Evolutionary conservation across 306 rosid species (phyloP), one percentile per base, ranked within the genome.

Genomic region (Lathyrus sativus): DNA sequence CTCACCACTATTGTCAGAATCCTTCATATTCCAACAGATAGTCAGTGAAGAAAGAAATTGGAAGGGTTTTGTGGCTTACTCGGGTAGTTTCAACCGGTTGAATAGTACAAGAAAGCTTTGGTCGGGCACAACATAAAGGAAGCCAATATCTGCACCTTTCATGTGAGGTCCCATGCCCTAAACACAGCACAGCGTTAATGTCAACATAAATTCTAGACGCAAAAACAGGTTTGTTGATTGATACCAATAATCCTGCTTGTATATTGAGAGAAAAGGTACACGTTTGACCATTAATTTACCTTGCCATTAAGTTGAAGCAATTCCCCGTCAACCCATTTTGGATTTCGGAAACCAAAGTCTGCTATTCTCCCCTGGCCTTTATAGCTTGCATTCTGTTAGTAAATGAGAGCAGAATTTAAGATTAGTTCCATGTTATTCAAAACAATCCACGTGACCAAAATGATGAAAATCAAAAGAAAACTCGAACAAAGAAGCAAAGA

Each of bases 291-390:
- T 42, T 59, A 67, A n/a, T 59, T 76, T 84, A 95, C 99, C 97
- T 85, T 95, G 83, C 92, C 90, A 70, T 84, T 91, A 74, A 95
- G 88, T 76, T 91, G 97, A 69, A 95, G 95, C 71, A 95, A 84
- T 81, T 95, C 99, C 70, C 99, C 99, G 7, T 95, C 95, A 17
- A 95, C 92, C 99, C 99, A 95, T 78, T 85, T 82, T 68, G 99
- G 92, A 77, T 84, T 87, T 79, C 17, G 76, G 74, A 84, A 91
- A 74, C 99, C 96, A 33, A 83, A 78, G 68, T 87, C 97, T n/a
- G 99, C 95, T 75, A 84, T 88, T 86, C 97, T 78, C 61, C 99
- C 97, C 65, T 91, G 95, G 77, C 99, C 99, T 72, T 84, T 91
- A 77, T 87, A 88, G 67, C 95, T 89, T 59, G 95, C 96, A 73